Conservation (phyloP, 106 monocot species). For the Triglochin maritima region DNA sequence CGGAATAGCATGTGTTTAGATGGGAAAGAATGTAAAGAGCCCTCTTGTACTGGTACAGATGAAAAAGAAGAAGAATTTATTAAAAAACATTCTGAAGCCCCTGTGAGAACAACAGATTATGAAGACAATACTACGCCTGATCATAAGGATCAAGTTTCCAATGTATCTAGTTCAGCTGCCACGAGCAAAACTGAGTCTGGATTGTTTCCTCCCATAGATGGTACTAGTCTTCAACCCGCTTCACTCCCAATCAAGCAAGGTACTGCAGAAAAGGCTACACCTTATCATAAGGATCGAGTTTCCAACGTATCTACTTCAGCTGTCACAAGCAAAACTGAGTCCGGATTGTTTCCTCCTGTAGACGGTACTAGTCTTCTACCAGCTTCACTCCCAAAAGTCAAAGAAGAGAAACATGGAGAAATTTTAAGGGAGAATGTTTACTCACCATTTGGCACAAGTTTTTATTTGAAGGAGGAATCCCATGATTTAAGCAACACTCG, state of each 20-base stretch:
- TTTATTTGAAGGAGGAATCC: constrained; percentile 5
- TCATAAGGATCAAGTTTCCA: constrained; percentile 19
- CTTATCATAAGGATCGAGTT: constrained; percentile 19
- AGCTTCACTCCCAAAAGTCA: constrained; percentile 1
- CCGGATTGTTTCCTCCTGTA: constrained; percentile 2
- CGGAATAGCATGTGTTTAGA: constrained; percentile 4
- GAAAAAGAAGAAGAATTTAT: constrained; percentile 10
- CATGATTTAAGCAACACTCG: not conserved
- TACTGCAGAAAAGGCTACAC: constrained; percentile 15
- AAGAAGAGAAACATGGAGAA: not conserved
- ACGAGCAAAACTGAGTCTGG: constrained; percentile 23
- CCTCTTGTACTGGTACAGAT: constrained; percentile 1
- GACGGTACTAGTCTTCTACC: not conserved
- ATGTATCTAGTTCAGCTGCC: constrained; percentile 24
- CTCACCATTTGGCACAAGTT: not conserved
- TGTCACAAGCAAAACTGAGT: constrained; percentile 21
- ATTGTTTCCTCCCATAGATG: constrained; percentile 2
- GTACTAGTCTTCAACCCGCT: not conserved
- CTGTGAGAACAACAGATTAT: constrained; percentile 7
- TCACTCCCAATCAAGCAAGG: too few species aligned
- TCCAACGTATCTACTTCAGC: constrained; percentile 26
- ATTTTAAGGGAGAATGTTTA: constrained; percentile 6
- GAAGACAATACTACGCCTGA: constrained; percentile 19
- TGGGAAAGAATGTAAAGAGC: not conserved
- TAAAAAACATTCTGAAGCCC: constrained; percentile 13